Conservation (phyloP, 2,329 filamentous ascomycete species). For the Didymella exigua region DNA sequence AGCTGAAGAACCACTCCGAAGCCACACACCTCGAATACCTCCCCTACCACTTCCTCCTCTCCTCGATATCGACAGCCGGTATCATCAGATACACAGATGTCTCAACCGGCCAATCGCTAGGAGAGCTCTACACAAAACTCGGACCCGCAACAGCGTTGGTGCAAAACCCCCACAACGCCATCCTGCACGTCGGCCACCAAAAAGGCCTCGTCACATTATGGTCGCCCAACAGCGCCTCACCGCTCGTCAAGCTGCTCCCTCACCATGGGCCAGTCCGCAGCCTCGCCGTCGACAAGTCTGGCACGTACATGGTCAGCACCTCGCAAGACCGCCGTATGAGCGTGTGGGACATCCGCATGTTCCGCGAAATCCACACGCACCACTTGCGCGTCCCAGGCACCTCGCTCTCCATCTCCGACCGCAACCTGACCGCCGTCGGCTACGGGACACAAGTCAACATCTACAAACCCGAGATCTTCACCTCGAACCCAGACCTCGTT, state of each 20-base stretch:
- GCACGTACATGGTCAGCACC: conserved; percentile 92
- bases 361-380: conserved; percentile 90
- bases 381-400: conserved; percentile 81
- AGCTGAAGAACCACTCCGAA: conserved; percentile 86
- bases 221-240: conserved; percentile 88
- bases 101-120: conserved; percentile 86
- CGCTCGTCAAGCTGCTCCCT: conserved; percentile 87
- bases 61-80: conserved; percentile 82
- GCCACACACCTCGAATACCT: conserved; percentile 94
- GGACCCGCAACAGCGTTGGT: conserved; percentile 82
- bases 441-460: conserved; percentile 89
- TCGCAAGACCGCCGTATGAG: conserved; percentile 90
- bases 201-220: conserved; percentile 94
- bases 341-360: conserved; percentile 95
- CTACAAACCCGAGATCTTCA: conserved; percentile 84
- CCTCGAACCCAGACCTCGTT: conserved; percentile 73
- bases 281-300: conserved; percentile 83
- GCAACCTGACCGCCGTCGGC: conserved; percentile 83
- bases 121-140: conserved; percentile 81
- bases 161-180: conserved; percentile 91
- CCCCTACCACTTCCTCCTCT: conserved; percentile 93
- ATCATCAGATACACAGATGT: conserved; percentile 91
- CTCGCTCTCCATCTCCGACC: conserved; percentile 86
- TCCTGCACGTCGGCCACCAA: conserved; percentile 90
- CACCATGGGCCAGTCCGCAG: conserved; percentile 88